phyloP scores from a whole-genome alignment of 345 rosid genomes.

The Eucalyptus decipiens region DNA sequence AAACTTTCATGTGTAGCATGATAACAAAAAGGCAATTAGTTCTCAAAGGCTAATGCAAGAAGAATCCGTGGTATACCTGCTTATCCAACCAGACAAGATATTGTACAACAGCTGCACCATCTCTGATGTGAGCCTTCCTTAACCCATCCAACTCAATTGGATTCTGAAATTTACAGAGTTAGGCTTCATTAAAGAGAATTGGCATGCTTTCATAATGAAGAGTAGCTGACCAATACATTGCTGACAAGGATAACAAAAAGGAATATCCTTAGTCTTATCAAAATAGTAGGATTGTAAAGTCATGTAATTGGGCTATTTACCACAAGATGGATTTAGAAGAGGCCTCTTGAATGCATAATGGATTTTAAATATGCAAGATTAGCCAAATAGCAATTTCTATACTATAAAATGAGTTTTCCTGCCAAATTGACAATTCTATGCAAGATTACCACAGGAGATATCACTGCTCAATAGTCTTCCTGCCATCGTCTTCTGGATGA shows the following conservation, averaged over 20 bases:
- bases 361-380: background rate
- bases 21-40: background rate
- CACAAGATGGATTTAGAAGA: background rate
- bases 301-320: background rate
- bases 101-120: slow-evolving; percentile 98
- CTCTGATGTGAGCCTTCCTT: slow-evolving; percentile 82
- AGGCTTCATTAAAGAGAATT: background rate
- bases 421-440: background rate
- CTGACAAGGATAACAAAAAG: background rate
- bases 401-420: background rate
- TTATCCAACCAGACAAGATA: slow-evolving; percentile 88
- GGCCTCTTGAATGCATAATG: background rate
- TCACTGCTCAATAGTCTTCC: background rate
- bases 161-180: slow-evolving; percentile 28
- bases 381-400: background rate
- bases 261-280: background rate
- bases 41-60: background rate
- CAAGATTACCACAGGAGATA: background rate
- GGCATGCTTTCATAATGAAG: background rate
- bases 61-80: slow-evolving; percentile 32
- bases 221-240: background rate
- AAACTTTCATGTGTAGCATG: background rate
- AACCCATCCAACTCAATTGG: slow-evolving; percentile 84
- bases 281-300: background rate
- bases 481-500: background rate